Evolutionary conservation across 192 early-diverging fungal genomes (phyloP), one percentile per base, ranked within the genome.

Genomic region (Podila verticillata): DNA sequence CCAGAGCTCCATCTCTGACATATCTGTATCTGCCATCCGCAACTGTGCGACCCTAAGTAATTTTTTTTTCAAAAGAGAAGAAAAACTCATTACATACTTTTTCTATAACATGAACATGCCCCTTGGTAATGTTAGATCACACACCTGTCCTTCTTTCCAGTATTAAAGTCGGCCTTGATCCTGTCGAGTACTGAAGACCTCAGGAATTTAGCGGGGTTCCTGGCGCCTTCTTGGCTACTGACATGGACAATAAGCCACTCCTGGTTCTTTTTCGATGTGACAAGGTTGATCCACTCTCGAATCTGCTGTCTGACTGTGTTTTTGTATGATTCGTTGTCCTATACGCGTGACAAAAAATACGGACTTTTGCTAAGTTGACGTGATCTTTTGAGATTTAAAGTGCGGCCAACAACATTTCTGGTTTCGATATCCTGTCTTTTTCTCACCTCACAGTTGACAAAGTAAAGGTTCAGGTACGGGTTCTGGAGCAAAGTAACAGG

Each of bases 221-320:
- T 75, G 47, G 74, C 64, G 2, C 86, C 84, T 31, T 85, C 87
- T 10, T 83, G 81, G 48, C 83, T 86, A 35, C 91, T 86, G 15
- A 95, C 85, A 73, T 93, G 92, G 36, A 96, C 87, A 62, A 99
- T 92, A 34, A 96, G 79, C 95, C 97, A 97, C 73, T 95, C 95
- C 74, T 97, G 95, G 74, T 91, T 93, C 79, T 94, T 94, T 67
- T 93, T 95, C 19, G 84, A 84, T 6, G 84, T 84, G 12, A 96
- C 86, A 13, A 90, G 83, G 48, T 92, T 88, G 17, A 95, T 74
- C 95, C 95, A 97, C 7, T 93, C 88, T 22, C 89, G 84, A 56
- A 97, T 94, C 69, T 92, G 88, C 32, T 88, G 88, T 26, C 86
- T 75, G 24, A 93, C 86, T 24, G 75, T 84, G 24, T 70, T 83